phyloP scores from a whole-genome alignment of 257 asterid species.

The Primulina eburnea region DNA sequence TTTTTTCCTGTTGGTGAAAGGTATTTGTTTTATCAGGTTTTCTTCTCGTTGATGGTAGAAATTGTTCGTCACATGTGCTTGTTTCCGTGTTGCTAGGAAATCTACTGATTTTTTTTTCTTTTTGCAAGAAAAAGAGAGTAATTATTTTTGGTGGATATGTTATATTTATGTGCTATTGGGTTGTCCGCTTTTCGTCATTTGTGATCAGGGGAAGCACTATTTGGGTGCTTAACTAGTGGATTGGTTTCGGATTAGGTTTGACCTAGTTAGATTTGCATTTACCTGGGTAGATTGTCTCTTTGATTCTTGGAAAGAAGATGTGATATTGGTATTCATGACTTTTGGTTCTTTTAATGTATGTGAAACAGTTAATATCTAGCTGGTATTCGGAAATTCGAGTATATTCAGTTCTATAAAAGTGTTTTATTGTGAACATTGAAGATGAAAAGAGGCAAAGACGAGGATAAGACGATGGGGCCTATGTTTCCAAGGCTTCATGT shows the following conservation, averaged over 20 bases:
- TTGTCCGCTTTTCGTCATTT: constrained; percentile 16
- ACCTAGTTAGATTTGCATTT: background rate
- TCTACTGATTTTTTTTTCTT: background rate
- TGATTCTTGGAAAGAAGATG: background rate
- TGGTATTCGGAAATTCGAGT: background rate
- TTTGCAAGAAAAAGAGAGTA: constrained; percentile 8
- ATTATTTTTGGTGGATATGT: constrained; percentile 22
- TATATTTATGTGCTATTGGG: constrained; percentile 25
- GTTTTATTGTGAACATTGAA: constrained; percentile 10
- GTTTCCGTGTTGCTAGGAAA: constrained; percentile 12
- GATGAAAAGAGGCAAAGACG: constrained; percentile 77
- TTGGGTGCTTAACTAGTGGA: constrained; percentile 12
- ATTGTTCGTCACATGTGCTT: background rate
- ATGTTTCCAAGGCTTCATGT: constrained; percentile 97
- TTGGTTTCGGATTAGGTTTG: constrained; percentile 17
- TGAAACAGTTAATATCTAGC: constrained; percentile 4
- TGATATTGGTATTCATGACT: constrained; percentile 12
- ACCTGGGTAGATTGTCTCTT: background rate
- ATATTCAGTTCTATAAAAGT: constrained; percentile 5
- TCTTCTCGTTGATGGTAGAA: background rate
- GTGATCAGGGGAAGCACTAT: background rate
- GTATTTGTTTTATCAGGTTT: constrained; percentile 13
- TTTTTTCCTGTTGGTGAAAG: constrained; percentile 26
- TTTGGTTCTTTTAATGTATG: constrained; percentile 24
- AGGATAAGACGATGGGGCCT: constrained; percentile 71